These are phyloP conservation scores for Hanseniaspora lachancei DNA, from an alignment of 805 yeast genomes.

Conservation along the genomic window DNA sequence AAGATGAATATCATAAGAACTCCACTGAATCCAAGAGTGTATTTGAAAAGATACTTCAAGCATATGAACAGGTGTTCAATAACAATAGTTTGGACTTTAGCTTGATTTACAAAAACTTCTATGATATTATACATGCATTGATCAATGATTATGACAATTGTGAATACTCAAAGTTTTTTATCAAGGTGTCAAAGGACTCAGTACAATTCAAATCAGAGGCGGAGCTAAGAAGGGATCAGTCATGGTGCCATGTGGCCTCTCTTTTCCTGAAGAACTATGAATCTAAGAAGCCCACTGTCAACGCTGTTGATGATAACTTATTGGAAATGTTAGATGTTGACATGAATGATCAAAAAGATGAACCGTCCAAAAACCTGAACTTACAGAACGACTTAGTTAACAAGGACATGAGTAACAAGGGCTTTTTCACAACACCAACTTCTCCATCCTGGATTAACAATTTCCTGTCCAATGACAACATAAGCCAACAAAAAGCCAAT, in stretches of 20 bases:
- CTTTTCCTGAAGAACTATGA: constrained; percentile 4
- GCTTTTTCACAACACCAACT: constrained; percentile 13
- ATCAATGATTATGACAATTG: constrained; percentile 5
- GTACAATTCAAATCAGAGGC: constrained; percentile 11
- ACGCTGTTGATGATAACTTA: background rate
- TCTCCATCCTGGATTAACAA: constrained; percentile 15
- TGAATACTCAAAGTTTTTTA: constrained; percentile 11
- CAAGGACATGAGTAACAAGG: constrained; percentile 6
- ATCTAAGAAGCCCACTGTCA: background rate
- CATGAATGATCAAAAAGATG: background rate
- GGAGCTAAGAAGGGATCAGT: constrained; percentile 3
- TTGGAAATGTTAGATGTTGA: constrained; percentile 2
- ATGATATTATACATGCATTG: background rate
- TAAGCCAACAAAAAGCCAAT: background rate
- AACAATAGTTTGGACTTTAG: background rate
- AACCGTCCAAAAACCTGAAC: background rate
- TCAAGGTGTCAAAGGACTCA: constrained; percentile 3
- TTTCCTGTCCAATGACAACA: background rate
- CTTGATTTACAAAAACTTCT: background rate
- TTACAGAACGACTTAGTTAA: background rate
- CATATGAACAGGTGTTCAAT: background rate
- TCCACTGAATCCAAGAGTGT: background rate
- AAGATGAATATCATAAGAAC: background rate
- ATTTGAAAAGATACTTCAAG: background rate
- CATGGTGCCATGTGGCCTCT: background rate